Conservation (phyloP, 257 asterid genomes). For the Capsicum pubescens region DNA sequence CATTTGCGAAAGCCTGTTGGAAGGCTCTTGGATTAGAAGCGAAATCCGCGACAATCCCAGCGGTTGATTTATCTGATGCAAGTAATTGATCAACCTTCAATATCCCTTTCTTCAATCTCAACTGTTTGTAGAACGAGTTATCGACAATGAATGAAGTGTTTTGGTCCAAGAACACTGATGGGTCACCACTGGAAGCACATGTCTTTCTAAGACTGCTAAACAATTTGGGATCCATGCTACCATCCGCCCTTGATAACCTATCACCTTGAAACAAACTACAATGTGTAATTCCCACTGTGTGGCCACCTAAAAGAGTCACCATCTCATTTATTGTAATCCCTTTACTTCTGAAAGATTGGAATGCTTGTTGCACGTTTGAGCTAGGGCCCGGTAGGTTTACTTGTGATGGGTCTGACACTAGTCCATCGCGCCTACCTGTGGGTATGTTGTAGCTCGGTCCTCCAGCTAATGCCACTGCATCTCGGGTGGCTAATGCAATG, state of each 20-base stretch:
- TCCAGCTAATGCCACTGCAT: slow-evolving; percentile 68
- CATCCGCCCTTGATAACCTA: slow-evolving; percentile 57
- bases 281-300: slow-evolving; percentile 76
- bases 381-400: slow-evolving; percentile 70
- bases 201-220: slow-evolving; percentile 44
- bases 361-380: slow-evolving; percentile 41
- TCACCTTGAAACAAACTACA: slow-evolving; percentile 60
- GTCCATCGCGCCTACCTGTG: slow-evolving; percentile 75
- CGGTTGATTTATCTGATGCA: slow-evolving; percentile 49
- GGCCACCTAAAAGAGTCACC: slow-evolving; percentile 82
- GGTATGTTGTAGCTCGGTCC: slow-evolving; percentile 61
- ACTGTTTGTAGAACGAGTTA: slow-evolving; percentile 64
- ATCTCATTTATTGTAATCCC: slow-evolving; percentile 59
- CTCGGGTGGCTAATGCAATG: slow-evolving; percentile 77
- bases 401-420: slow-evolving; percentile 44
- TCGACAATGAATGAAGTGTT: slow-evolving; percentile 62
- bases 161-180: slow-evolving; percentile 65
- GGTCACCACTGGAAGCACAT: slow-evolving; percentile 56
- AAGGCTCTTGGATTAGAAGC: slow-evolving; percentile 34
- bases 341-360: slow-evolving; percentile 48
- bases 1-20: slow-evolving; percentile 29
- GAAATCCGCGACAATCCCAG: slow-evolving; percentile 28
- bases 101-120: slow-evolving; percentile 56
- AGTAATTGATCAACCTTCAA: slow-evolving; percentile 69
- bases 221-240: slow-evolving; percentile 60